These are phyloP conservation scores for Lepraria neglecta DNA, from an alignment of 495 filamentous ascomycete species.

Conservation along the genomic window DNA sequence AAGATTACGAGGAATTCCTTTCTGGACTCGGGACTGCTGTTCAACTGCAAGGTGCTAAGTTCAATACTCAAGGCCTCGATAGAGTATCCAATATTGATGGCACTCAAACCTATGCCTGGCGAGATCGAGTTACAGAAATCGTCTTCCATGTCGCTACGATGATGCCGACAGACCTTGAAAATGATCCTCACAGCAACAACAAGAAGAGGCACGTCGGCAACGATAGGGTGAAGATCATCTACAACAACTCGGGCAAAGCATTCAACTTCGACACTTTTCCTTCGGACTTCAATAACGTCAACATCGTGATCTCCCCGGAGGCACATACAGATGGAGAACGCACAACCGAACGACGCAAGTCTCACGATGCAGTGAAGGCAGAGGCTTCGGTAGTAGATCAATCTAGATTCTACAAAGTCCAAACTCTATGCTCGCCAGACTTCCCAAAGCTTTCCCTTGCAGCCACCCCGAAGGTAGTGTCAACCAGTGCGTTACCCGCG, in stretches of 20 bases:
- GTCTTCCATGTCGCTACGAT: constrained; percentile 93
- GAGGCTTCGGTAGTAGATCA: constrained; percentile 17
- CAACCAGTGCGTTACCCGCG: constrained; percentile 66
- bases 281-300: constrained; percentile 88
- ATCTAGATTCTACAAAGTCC: constrained; percentile 65
- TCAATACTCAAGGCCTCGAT: constrained; percentile 94
- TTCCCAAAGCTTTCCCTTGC: constrained; percentile 89
- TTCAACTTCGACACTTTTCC: constrained; percentile 91
- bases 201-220: constrained; percentile 98
- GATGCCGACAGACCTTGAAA: constrained; percentile 82
- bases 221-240: constrained; percentile 96
- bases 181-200: constrained; percentile 64
- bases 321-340: constrained; percentile 41
- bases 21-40: constrained; percentile 73
- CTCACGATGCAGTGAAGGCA: constrained; percentile 22
- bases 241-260: constrained; percentile 83
- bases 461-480: constrained; percentile 78
- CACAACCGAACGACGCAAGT: constrained; percentile 12
- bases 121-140: constrained; percentile 88
- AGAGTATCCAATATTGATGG: constrained; percentile 68
- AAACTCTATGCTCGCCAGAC: constrained; percentile 72
- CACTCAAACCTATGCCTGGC: constrained; percentile 82
- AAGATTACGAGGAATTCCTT: constrained; percentile 80
- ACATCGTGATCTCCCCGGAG: constrained; percentile 90
- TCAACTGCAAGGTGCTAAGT: constrained; percentile 67